phyloP scores from a whole-genome alignment of 495 filamentous ascomycete species.

The Paragyromitra xinjiangensis region DNA sequence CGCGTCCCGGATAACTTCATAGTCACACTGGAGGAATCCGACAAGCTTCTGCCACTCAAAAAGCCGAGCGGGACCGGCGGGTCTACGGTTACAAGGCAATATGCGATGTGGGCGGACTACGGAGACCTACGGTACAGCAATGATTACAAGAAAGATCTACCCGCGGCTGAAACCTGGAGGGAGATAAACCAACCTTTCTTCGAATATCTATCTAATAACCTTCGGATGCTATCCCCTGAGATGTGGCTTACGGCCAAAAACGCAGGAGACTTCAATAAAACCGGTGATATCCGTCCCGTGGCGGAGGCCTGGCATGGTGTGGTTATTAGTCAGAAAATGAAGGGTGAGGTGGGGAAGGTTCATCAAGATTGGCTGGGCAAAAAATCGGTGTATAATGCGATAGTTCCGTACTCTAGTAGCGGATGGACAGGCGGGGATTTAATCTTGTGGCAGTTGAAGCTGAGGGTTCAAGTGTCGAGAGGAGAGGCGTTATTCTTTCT shows the following conservation, averaged over 20 bases:
- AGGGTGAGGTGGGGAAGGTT: background rate
- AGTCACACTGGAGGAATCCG: background rate
- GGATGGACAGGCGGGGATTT: background rate
- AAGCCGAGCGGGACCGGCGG: background rate
- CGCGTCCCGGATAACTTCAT: background rate
- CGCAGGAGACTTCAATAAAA: background rate
- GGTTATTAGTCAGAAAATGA: background rate
- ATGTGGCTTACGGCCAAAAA: background rate
- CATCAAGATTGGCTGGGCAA: slow-evolving; percentile 2
- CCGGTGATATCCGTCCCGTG: background rate
- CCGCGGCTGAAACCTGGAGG: background rate
- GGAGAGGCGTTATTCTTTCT: background rate
- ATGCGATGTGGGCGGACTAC: background rate
- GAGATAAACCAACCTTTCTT: background rate
- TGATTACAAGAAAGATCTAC: background rate
- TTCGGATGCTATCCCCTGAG: background rate
- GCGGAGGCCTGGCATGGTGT: background rate
- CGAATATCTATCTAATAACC: background rate
- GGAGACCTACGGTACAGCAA: background rate
- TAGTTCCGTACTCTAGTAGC: background rate
- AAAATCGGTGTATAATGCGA: background rate
- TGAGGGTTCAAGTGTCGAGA: background rate
- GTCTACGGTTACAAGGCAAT: background rate
- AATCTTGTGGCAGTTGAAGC: slow-evolving; percentile 1
- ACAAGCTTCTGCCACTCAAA: background rate